phyloP scores from a whole-genome alignment of 192 early-diverging fungal genomes.

The Coemansia nantahalensis region DNA sequence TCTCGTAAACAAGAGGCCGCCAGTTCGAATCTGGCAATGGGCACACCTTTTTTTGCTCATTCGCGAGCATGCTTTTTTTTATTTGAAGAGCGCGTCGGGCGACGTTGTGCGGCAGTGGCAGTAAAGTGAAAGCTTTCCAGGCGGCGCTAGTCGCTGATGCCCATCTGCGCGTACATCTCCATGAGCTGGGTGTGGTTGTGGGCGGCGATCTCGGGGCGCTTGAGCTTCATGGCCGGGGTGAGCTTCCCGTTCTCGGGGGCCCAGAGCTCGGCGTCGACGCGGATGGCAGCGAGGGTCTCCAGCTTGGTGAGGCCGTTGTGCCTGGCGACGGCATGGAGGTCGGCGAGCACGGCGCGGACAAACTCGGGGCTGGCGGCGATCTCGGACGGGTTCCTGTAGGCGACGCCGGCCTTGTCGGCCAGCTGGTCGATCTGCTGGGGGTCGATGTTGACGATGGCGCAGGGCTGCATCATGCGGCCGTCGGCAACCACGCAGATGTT shows the following conservation, averaged over 20 bases:
- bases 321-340: constrained; percentile 59
- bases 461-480: constrained; percentile 66
- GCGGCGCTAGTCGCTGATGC: neutral
- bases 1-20: constrained; percentile 37
- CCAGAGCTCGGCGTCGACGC: constrained; percentile 78
- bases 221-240: constrained; percentile 92
- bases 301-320: constrained; percentile 66
- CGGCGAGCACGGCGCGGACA: constrained; percentile 25
- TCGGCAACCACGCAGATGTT: constrained; percentile 82
- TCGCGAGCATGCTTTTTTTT: constrained; percentile 2
- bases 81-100: too few relatives aligned
- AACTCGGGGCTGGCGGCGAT: constrained; percentile 22
- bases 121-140: too few relatives aligned
- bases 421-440: constrained; percentile 53
- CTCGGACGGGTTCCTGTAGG: constrained; percentile 36
- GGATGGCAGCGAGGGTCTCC: constrained; percentile 71
- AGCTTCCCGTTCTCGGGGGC: constrained; percentile 77
- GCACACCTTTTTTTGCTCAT: constrained; percentile 9
- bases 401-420: constrained; percentile 36
- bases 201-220: constrained; percentile 76
- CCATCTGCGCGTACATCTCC: constrained; percentile 30
- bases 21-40: constrained; percentile 37
- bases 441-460: constrained; percentile 72
- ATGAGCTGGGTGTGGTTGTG: constrained; percentile 54
- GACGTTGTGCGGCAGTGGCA: too few relatives aligned